Percentiles rank a stretch among this genome's conserved stretches.
Evolutionary conservation across 2,329 filamentous ascomycete genomes (phyloP).

Genomic region (Curvularia lunata): DNA sequence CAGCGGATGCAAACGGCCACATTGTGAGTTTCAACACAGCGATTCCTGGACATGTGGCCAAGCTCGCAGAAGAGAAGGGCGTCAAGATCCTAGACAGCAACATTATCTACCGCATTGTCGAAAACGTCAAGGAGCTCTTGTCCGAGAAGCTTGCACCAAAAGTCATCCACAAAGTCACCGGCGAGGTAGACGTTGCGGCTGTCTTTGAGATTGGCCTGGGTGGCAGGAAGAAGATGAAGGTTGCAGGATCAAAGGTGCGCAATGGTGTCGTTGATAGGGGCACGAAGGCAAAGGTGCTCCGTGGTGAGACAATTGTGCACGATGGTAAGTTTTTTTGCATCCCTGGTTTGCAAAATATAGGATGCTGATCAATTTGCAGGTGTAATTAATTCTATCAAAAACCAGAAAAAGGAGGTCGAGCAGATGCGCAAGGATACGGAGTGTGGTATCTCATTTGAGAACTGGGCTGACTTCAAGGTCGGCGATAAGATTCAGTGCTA

Average conservation of each 20-base stretch:
- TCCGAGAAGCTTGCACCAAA: conserved; percentile 72
- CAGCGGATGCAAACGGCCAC: conserved; percentile 74
- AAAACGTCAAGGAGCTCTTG: conserved; percentile 72
- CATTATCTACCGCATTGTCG: conserved; percentile 80
- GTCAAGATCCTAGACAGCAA: conserved; percentile 85
- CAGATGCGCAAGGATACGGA: conserved; percentile 94
- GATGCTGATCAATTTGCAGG: conserved; percentile 59
- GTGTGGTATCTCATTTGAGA: conserved; percentile 85
- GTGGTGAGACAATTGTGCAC: conserved; percentile 73
- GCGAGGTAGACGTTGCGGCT: conserved; percentile 85
- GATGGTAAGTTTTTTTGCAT: conserved; percentile 69
- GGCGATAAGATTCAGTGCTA: conserved; percentile 91
- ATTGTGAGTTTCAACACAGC: conserved; percentile 87
- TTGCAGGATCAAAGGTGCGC: conserved; percentile 86
- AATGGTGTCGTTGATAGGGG: conserved; percentile 75
- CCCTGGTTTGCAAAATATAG: not conserved
- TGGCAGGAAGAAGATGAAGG: conserved; percentile 70
- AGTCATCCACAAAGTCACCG: conserved; percentile 73
- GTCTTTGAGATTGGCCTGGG: conserved; percentile 84
- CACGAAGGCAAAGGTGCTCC: conserved; percentile 72
- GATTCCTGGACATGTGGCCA: conserved; percentile 70
- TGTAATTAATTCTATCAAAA: conserved; percentile 79
- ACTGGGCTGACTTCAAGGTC: conserved; percentile 76
- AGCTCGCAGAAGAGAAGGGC: conserved; percentile 71
- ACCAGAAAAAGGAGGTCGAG: conserved; percentile 86